These are phyloP conservation scores for Oryza longistaminata DNA, from an alignment of 176 grass and related monocot genomes.

Conservation along the genomic window DNA sequence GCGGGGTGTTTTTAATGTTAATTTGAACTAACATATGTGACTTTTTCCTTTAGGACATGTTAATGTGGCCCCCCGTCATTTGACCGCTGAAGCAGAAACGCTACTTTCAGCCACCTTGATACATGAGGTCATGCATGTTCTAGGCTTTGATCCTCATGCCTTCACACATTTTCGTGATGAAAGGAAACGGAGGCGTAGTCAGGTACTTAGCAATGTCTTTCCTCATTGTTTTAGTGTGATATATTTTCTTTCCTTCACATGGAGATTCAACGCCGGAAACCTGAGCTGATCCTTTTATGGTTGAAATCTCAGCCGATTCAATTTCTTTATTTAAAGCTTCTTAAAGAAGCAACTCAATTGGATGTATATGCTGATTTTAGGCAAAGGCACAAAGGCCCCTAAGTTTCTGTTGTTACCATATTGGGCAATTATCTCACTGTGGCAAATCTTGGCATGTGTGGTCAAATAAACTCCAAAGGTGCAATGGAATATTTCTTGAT, in stretches of 20 bases:
- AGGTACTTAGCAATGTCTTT: constrained; percentile 51
- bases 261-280: neutral
- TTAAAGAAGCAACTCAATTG: neutral
- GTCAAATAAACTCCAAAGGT: constrained; percentile 7
- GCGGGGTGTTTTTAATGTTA: constrained; percentile 1
- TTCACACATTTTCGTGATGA: constrained; percentile 99
- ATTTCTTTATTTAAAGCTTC: neutral
- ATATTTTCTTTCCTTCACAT: neutral
- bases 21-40: constrained; percentile 2
- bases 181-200: constrained; percentile 81
- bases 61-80: constrained; percentile 98
- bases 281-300: neutral
- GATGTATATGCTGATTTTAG: neutral
- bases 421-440: neutral
- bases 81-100: constrained; percentile 95
- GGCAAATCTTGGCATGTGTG: neutral
- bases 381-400: constrained; percentile 2
- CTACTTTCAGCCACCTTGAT: constrained; percentile 95
- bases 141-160: constrained; percentile 98
- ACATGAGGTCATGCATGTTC: constrained; percentile 99
- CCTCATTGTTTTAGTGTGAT: neutral
- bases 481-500: neutral
- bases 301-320: neutral
- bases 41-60: constrained; percentile 68
- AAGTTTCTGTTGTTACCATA: constrained; percentile 3